Evolutionary conservation across 345 rosid species (phyloP).

Genomic region (Hirschfeldia incana): DNA sequence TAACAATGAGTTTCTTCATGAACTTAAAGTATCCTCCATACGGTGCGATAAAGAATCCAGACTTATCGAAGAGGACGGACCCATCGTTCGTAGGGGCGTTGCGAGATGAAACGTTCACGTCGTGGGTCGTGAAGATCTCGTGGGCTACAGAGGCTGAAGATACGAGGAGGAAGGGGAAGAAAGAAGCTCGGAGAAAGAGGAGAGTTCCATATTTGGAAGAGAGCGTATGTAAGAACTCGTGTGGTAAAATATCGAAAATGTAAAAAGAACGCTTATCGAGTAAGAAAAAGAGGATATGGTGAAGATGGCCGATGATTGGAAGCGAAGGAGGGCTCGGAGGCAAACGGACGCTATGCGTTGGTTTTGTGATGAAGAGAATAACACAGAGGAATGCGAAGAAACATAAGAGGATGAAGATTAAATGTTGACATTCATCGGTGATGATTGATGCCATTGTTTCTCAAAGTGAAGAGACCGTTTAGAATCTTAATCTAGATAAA

Average conservation of each 20-base stretch:
- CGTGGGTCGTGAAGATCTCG: not conserved
- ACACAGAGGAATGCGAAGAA: not conserved
- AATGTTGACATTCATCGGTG: not conserved
- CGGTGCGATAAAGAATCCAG: not conserved
- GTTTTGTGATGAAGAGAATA: not conserved
- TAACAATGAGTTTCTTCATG: slow-evolving; percentile 3
- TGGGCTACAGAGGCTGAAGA: not conserved
- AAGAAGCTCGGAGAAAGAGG: not conserved
- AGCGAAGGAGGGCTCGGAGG: slow-evolving; percentile 3
- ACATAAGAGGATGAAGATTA: not conserved
- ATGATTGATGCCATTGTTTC: not conserved
- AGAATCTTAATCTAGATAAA: not conserved
- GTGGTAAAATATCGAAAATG: not conserved
- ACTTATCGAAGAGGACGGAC: not conserved
- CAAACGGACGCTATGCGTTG: not conserved
- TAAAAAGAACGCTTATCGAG: not conserved
- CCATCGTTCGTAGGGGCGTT: not conserved
- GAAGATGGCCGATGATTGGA: slow-evolving; percentile 13
- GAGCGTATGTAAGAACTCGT: not conserved
- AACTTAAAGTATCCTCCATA: not conserved
- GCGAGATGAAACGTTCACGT: slow-evolving; percentile 9
- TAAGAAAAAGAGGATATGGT: not conserved
- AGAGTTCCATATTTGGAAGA: slow-evolving; percentile 6
- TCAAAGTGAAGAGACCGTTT: not conserved
- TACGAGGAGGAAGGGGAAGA: not conserved